Percentiles rank a stretch among this genome's conserved stretches.
Conservation (phyloP, 2,329 filamentous ascomycete genomes). For the Pezicula neosporulosa region DNA sequence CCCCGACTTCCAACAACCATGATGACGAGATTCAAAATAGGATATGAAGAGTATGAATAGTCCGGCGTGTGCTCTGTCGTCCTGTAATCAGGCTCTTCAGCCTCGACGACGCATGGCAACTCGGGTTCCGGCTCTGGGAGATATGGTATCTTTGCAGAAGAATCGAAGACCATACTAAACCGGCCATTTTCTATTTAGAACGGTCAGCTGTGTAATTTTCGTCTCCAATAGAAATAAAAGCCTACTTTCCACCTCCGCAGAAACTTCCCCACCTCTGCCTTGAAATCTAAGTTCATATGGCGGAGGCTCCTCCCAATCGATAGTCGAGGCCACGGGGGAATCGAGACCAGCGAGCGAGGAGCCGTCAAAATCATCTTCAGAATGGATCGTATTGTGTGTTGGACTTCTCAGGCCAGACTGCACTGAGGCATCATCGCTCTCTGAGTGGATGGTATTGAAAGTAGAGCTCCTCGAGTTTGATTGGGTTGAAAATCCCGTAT, state of each 20-base stretch:
- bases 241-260: not conserved
- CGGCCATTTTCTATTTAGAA: not conserved
- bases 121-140: not conserved
- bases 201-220: not conserved
- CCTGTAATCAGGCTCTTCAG: not conserved
- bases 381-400: not conserved
- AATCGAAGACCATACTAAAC: not conserved
- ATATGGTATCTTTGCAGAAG: not conserved
- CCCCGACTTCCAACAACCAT: constrained; percentile 68
- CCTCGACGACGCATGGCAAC: not conserved
- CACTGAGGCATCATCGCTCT: not conserved
- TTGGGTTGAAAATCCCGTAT: not conserved
- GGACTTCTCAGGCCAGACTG: not conserved
- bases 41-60: not conserved
- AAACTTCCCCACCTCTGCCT: not conserved
- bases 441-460: not conserved
- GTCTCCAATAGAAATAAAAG: not conserved
- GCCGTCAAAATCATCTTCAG: not conserved
- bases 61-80: not conserved
- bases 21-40: constrained; percentile 59
- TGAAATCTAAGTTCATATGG: not conserved
- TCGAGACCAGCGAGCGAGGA: not conserved
- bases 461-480: not conserved
- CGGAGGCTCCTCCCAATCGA: not conserved
- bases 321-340: not conserved